A percentile compares a stretch with the other conserved stretches of the same genome.
These are phyloP conservation scores for Calonectria naviculata DNA, from an alignment of 2,329 filamentous ascomycete genomes.

Conservation along the genomic window DNA sequence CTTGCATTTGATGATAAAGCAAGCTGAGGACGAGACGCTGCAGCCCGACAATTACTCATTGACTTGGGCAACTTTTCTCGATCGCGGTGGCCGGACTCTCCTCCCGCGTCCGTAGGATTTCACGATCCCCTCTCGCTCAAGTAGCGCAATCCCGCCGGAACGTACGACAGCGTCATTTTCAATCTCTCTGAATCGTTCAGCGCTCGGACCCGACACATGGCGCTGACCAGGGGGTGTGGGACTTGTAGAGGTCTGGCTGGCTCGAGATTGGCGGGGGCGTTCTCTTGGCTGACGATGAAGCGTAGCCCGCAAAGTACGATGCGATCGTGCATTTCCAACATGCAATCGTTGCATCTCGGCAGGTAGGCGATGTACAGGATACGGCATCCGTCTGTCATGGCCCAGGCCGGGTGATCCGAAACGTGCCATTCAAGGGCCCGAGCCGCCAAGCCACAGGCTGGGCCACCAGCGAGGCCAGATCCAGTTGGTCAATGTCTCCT, in stretches of 20 bases:
- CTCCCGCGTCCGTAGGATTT: not conserved
- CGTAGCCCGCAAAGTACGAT: slow-evolving; percentile 32
- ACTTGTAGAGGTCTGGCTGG: slow-evolving; percentile 24
- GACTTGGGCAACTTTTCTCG: not conserved
- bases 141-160: not conserved
- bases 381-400: slow-evolving; percentile 31
- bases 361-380: slow-evolving; percentile 22
- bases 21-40: not conserved
- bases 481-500: slow-evolving; percentile 23
- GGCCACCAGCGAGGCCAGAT: not conserved
- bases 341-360: slow-evolving; percentile 22
- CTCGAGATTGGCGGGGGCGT: not conserved
- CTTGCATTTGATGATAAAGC: not conserved
- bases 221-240: slow-evolving; percentile 23
- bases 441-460: not conserved
- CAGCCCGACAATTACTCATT: not conserved
- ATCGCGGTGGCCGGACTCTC: not conserved
- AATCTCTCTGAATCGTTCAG: not conserved
- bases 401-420: slow-evolving; percentile 19
- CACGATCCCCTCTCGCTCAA: not conserved
- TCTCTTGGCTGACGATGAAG: not conserved
- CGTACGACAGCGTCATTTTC: not conserved
- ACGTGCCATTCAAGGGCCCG: slow-evolving; percentile 22
- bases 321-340: slow-evolving; percentile 23
- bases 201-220: not conserved